Percentiles rank a stretch among this genome's conserved stretches.
Conservation (phyloP, 148 eudicot species). For the Talinum fruticosum region DNA sequence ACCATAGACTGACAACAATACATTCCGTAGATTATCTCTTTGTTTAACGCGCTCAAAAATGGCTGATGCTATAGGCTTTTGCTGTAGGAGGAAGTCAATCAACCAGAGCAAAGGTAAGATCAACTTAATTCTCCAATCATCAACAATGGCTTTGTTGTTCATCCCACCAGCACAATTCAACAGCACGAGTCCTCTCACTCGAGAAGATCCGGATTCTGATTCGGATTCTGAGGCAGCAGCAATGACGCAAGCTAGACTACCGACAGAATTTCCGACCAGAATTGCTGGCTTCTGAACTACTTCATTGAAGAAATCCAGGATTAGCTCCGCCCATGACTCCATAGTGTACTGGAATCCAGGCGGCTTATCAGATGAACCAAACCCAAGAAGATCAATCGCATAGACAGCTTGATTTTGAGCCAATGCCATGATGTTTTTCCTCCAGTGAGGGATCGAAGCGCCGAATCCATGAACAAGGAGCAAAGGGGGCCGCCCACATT, state of each 20-base stretch:
- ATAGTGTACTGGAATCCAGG: conserved; percentile 66
- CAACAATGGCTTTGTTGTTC: conserved; percentile 97
- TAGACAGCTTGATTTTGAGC: conserved; percentile 68
- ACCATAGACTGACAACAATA: conserved; percentile 71
- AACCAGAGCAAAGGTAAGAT: conserved; percentile 75
- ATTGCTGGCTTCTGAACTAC: conserved; percentile 74
- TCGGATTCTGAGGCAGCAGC: conserved; percentile 55
- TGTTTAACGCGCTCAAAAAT: conserved; percentile 66
- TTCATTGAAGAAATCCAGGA: conserved; percentile 78
- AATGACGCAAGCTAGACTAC: conserved; percentile 93
- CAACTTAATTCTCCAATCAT: conserved; percentile 94
- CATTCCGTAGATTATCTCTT: conserved; percentile 61
- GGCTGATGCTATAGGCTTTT: conserved; percentile 73
- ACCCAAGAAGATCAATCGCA: conserved; percentile 87
- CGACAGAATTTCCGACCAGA: conserved; percentile 87
- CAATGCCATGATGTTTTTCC: conserved; percentile 71
- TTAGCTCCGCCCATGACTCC: conserved; percentile 89
- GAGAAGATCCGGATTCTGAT: conserved; percentile 22
- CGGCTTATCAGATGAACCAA: conserved; percentile 92
- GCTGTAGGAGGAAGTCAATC: conserved; percentile 69
- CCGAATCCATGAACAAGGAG: conserved; percentile 95
- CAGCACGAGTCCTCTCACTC: conserved; percentile 72
- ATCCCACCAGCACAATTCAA: conserved; percentile 97
- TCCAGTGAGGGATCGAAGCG: conserved; percentile 95
- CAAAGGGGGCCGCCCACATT: conserved; percentile 41